These are phyloP conservation scores for Phytophthora citrophthora DNA, from an alignment of 352 stramenopile species.

Conservation along the genomic window DNA sequence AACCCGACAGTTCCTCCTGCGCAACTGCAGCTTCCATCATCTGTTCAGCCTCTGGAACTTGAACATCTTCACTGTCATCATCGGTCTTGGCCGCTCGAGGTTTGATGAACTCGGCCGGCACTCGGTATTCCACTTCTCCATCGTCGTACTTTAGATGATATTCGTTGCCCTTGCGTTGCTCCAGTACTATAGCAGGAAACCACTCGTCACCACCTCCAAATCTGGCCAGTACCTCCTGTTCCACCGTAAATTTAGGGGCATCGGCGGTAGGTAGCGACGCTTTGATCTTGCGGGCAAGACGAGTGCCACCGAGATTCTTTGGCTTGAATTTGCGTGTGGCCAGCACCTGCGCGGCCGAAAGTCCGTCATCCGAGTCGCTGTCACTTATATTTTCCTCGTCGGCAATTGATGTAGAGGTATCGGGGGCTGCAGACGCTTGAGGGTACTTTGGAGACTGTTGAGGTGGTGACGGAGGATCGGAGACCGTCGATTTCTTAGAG, in stretches of 20 bases:
- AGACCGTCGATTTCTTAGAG: conserved; percentile 37
- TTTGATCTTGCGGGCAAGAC: conserved; percentile 29
- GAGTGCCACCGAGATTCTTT: conserved; percentile 50
- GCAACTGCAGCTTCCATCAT: conserved; percentile 13
- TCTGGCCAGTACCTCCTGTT: conserved; percentile 63
- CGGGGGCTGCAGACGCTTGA: conserved; percentile 1
- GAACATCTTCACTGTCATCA: conserved; percentile 8
- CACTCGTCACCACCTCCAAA: conserved; percentile 63
- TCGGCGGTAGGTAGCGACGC: conserved; percentile 24
- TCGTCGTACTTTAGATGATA: conserved; percentile 86
- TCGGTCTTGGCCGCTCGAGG: conserved; percentile 14
- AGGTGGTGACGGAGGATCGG: conserved; percentile 12
- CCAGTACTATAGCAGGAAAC: conserved; percentile 69
- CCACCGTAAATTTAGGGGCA: conserved; percentile 35
- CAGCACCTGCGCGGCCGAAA: conserved; percentile 67
- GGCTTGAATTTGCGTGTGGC: conserved; percentile 68
- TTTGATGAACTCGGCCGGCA: conserved; percentile 64
- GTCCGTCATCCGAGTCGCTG: conserved; percentile 64
- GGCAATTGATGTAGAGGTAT: conserved; percentile 3
- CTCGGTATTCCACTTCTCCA: conserved; percentile 71
- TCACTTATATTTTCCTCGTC: conserved; percentile 39
- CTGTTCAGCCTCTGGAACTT: conserved; percentile 4
- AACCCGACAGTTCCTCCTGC: conserved; percentile 19
- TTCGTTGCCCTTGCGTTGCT: conserved; percentile 75
- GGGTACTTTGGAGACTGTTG: conserved; percentile 4